Conservation (phyloP, 1,284 basidiomycete species). For the Moesziomyces globuligerus region DNA sequence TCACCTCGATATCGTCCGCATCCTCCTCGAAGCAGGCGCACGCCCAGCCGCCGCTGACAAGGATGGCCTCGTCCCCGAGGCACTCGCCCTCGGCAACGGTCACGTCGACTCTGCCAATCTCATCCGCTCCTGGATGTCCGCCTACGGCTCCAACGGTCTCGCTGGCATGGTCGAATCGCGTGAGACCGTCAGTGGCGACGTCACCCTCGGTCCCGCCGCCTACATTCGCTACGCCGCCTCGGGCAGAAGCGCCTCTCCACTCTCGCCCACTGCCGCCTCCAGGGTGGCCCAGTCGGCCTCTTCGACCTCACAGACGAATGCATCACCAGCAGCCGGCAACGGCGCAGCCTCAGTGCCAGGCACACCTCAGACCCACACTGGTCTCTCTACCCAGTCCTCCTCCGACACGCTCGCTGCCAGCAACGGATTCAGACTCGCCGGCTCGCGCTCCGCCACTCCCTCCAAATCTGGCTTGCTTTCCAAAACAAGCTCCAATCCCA, state of each 20-base stretch:
- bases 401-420: slow-evolving; percentile 16
- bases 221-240: slow-evolving; percentile 46
- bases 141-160: slow-evolving; percentile 53
- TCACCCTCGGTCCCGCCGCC: slow-evolving; percentile 32
- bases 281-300: too few species aligned
- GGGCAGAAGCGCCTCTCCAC: slow-evolving; percentile 16
- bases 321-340: background rate
- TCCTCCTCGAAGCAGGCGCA: slow-evolving; percentile 60
- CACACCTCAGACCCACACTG: slow-evolving; percentile 5
- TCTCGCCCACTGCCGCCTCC: slow-evolving; percentile 11
- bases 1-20: slow-evolving; percentile 55
- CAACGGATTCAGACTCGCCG: slow-evolving; percentile 5
- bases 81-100: slow-evolving; percentile 51
- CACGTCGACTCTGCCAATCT: slow-evolving; percentile 48
- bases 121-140: slow-evolving; percentile 50
- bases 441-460: background rate
- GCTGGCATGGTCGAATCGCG: slow-evolving; percentile 42
- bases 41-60: slow-evolving; percentile 52
- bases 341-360: slow-evolving; percentile 2
- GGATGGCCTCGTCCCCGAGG: slow-evolving; percentile 52
- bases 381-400: slow-evolving; percentile 8
- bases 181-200: slow-evolving; percentile 41
- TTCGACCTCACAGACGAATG: background rate
- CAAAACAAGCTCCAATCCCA: slow-evolving; percentile 54
- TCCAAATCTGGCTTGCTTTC: slow-evolving; percentile 13